Evolutionary conservation across 2,329 filamentous ascomycete genomes (phyloP), one percentile per base, ranked within the genome.

Genomic region (Coniosporium tulheliwenetii): DNA sequence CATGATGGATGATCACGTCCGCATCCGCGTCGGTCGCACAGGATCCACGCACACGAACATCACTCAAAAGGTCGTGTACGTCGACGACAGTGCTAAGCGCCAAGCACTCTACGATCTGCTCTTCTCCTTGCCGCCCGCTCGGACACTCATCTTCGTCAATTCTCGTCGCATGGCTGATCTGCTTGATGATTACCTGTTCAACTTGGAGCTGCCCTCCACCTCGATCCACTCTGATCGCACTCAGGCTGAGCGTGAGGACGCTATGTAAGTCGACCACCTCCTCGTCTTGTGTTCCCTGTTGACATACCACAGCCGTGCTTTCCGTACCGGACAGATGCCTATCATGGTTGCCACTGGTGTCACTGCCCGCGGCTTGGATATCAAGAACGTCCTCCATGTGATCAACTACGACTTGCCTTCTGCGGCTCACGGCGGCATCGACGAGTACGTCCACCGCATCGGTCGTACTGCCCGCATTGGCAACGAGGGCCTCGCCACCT

Each of bases 391-490:
- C 5, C 77, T 79, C 66, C 85, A 94, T 47, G 82, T 98, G 44
- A 80, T 98, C 70, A 96, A 98, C 63, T 96, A 79, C 50, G 87
- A 96, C 45, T 66, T 96, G 1, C 89, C 89, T 0, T 77, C 70
- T 5, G 62, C 69, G 36, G 66, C 76, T 1, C 72, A 89, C 50
- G 86, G 85, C n/a, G 89, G 87, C 2, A 93, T 95, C 42, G 78
- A 84, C 38, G 91, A 96, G 57, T 98, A 96, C 51, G 78, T 82
- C 19, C 91, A 98, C 55, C 85, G 91, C 10, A 96, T 96, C 55
- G 91, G 91, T 46, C 87, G 91, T 45, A 98, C 91, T 49, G 91
- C 84, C 41, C 85, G 91, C 40, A 95, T 95, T 54, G 91, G 91
- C 2, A 83, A 94, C 49, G 71, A 73, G 36, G 91, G 91, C 13